Evolutionary conservation across 768 basidiomycete species (phyloP), one percentile per base, ranked within the genome.

Genomic region (Leccinum variicolor): DNA sequence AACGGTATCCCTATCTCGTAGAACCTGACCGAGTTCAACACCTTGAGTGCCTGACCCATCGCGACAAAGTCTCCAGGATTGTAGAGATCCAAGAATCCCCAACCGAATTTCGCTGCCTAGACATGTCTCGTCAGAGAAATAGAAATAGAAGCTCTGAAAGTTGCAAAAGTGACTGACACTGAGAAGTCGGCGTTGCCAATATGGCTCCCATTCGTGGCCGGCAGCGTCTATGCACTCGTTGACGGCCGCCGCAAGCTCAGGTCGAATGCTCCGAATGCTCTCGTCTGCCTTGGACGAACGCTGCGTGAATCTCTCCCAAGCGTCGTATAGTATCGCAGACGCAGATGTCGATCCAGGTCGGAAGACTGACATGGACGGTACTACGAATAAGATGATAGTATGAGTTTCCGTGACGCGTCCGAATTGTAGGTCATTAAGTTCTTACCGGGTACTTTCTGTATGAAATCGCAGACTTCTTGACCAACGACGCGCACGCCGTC

Each of bases 61-160:
- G 85, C 81, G 31, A 98, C 85, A 64, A 97, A 95, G 66, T 97
- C 94, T 1, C 84, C 86, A 4, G 96, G 91, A 69, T 98, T 91
- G 68, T 94, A 90, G 26, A 94, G 79, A 68, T 98, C 97, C 61
- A 99, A 74, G 69, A 94, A 99, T 0, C 92, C 89, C 59, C 94
- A 84, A 2, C 96, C 97, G 66, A 96, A 98, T 69, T 94, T 94
- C 8, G 96, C 96, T n/a, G 95, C 94, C 92, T 96, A 62, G 1
- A 61, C 25, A 19, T 56, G 25, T 29, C 19, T 11, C n/a, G 5
- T 43, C 41, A 43, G 41, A 19, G 41, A 19, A 41, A 11, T 10
- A 19, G 41, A 19, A 39, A 39, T 10, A 39, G 6, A n/a, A 41
- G n/a, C 39, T 41, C n/a, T n/a, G 36, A 2, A 41, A 41, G 4